Evolutionary conservation across 108 stramenopile genomes (phyloP), one percentile per base, ranked within the genome.

Genomic region (Parmales sp.): DNA sequence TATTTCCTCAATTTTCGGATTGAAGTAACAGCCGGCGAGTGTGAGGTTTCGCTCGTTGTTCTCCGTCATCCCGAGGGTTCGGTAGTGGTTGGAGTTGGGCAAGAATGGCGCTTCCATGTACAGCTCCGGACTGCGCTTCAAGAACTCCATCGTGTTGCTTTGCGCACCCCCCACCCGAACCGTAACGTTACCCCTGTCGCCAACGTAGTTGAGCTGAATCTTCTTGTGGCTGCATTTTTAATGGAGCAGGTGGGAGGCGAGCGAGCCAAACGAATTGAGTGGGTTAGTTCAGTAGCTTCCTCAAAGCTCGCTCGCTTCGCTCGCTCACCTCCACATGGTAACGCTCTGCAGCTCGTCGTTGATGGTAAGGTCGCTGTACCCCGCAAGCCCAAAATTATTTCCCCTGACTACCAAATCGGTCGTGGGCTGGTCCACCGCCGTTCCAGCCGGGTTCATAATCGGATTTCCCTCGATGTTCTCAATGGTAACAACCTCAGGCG

Each of bases 21-120:
- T 28, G 26, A 60, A 60, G 54, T 60, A 13, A 16, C 54, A 60
- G 13, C 54, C 54, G 54, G 54, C 54, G 11, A 60, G 54, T 11
- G 41, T 43, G 41, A 43, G 41, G 41, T 43, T 43, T 8, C 11
- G 16, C 8, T 43, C 41, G n/a, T 34, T 34, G 20, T 19, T 34
- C 5, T 34, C 54, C 28, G 54, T 60, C 29, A 19, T 20, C 16
- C 54, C 54, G 28, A 34, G 0, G 16, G 54, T 60, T 20, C 54
- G 13, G 54, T 26, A 60, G 31, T 34, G 31, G 16, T 60, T 34
- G 1, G 54, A 31, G 29, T 34, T 11, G 29, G 54, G 54, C 13
- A 60, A 13, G 54, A 34, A 60, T 6, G 54, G 54, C 5, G 29
- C 26, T 16, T 26, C 29, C 54, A 60, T 60, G 9, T 34, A 34